Evolutionary conservation across 2,329 filamentous ascomycete genomes (phyloP), one percentile per base, ranked within the genome.

Genomic region (Harringtonia lauricola): DNA sequence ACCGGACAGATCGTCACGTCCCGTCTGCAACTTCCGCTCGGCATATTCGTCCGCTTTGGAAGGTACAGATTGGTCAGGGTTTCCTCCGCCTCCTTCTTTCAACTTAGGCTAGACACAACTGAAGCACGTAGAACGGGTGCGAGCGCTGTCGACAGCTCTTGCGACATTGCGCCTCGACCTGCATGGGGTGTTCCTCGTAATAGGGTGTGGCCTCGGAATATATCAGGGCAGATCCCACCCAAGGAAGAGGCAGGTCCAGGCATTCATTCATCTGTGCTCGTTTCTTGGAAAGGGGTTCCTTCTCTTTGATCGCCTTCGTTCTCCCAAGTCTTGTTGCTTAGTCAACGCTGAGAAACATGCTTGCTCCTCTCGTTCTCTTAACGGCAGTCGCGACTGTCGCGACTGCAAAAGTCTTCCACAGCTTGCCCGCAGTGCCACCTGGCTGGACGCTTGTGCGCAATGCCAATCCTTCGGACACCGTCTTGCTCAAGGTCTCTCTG

Each of bases 401-500:
- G 17, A 52, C 56, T 41, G 60, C 57, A 28, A 56, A 57, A 33
- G 54, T 65, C 29, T 58, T 66, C 46, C 60, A 66, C 51, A 59
- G 55, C 21, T 47, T 68, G 21, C 52, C 55, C 6, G 45, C 47
- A 6, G 54, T 64, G 6, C 66, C 66, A 0, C 47, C 47, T 31
- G 65, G 64, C 24, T 68, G 66, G 66, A 53, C 47, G 33, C 53
- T 59, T 36, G 46, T 60, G 15, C 55, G 59, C 17, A 48, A 56
- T 3, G 64, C 65, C 2, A 49, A 53, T 14, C 57, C 61, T 2
- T 57, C 61, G 0, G 65, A 67, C 26, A 45, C 56, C 14, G 58
- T 78, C 42, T 64, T 62, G 4, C 66, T 77, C 41, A 68, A 63
- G 21, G 59, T 76, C 37, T 66, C 68, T 8, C 60, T 76, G 17